phyloP scores from a whole-genome alignment of 2,329 filamentous ascomycete genomes.

The Colletotrichum trifolii region DNA sequence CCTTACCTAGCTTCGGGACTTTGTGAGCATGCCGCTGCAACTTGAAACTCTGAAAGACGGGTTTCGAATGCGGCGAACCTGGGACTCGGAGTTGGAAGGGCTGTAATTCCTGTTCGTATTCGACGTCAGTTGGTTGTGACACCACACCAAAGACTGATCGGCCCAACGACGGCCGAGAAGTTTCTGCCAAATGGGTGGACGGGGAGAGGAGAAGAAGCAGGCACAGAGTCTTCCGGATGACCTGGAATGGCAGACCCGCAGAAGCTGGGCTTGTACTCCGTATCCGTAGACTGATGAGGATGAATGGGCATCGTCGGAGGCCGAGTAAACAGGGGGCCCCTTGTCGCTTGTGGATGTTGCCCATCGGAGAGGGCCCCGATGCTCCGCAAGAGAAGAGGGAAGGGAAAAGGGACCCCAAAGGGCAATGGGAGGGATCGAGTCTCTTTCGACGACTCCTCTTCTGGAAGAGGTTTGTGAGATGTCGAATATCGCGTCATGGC shows the following conservation, averaged over 20 bases:
- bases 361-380: conserved; percentile 7
- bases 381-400: conserved; percentile 11
- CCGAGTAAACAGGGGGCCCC: conserved; percentile 4
- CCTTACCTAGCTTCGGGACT: no score
- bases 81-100: neutral
- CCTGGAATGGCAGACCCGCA: no score
- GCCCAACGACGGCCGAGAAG: no score
- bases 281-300: no score
- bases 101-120: no score
- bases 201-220: no score
- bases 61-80: neutral
- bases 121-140: neutral
- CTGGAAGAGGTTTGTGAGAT: neutral
- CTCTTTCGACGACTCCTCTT: conserved; percentile 23
- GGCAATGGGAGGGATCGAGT: conserved; percentile 16
- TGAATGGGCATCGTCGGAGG: no score
- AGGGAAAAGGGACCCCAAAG: conserved; percentile 3
- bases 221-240: no score
- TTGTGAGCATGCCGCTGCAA: neutral
- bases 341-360: conserved; percentile 4
- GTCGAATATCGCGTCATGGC: neutral
- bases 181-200: no score
- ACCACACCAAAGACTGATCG: no score
- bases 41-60: neutral
- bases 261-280: no score